Conservation (phyloP, 192 early-diverging fungal genomes). For the Allomyces macrogynus region DNA sequence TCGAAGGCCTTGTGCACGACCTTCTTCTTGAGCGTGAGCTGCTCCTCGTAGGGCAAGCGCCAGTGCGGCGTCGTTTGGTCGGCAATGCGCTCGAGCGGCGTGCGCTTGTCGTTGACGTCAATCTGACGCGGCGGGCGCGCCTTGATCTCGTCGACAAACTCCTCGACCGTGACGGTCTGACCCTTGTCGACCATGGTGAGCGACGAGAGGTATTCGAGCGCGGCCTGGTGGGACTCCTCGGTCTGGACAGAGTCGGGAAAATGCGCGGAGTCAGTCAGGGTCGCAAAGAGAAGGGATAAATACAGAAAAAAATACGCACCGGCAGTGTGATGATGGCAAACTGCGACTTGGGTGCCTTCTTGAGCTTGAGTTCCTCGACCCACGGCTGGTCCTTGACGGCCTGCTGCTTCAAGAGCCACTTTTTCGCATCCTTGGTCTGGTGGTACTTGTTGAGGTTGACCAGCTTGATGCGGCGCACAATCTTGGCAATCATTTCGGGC, state of each 20-base stretch:
- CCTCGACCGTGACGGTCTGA: neutral
- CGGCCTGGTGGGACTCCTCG: neutral
- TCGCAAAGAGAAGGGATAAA: neutral
- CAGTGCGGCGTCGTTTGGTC: conserved; percentile 2
- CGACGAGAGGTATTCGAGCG: neutral
- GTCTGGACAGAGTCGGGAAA: neutral
- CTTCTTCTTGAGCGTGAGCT: conserved; percentile 2
- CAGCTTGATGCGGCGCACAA: conserved; percentile 2
- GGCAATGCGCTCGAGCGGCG: neutral
- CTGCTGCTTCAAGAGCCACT: conserved; percentile 3
- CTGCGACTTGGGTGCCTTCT: neutral
- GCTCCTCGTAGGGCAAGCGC: conserved; percentile 4
- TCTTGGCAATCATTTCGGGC: neutral
- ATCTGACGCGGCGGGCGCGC: neutral
- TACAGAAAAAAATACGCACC: neutral
- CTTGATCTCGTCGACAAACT: neutral
- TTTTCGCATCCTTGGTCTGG: conserved; percentile 10
- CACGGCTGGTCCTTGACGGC: neutral
- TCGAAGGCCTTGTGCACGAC: neutral
- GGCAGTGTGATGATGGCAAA: neutral
- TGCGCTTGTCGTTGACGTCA: neutral
- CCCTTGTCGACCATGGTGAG: no score
- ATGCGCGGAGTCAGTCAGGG: neutral
- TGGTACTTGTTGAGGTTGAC: conserved; percentile 9
- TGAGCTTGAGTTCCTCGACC: neutral